phyloP scores from a whole-genome alignment of 768 basidiomycete species.

The Podaxis sp. region DNA sequence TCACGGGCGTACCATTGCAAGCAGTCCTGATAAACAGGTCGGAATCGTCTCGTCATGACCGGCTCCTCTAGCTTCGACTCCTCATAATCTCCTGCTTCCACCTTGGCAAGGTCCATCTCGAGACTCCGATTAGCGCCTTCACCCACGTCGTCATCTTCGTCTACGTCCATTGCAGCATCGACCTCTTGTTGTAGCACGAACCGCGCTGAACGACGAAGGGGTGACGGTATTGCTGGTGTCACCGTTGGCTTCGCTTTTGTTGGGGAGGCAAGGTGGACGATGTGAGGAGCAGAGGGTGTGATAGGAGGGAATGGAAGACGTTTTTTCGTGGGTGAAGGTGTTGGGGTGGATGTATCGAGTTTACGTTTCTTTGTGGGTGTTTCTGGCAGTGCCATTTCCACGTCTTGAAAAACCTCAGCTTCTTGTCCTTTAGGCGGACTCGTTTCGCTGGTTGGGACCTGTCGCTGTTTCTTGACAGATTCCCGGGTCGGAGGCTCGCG shows the following conservation, averaged over 20 bases:
- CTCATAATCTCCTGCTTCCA: background rate
- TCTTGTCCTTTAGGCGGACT: background rate
- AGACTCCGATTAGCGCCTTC: constrained; percentile 1
- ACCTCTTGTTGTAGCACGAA: constrained; percentile 10
- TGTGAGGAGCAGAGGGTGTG: constrained; percentile 6
- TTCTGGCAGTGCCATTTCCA: constrained; percentile 11
- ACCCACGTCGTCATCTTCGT: constrained; percentile 15
- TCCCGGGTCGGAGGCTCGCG: constrained; percentile 17
- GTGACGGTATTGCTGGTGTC: constrained; percentile 16
- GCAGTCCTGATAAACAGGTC: constrained; percentile 18
- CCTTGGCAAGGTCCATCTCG: background rate
- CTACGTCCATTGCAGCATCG: constrained; percentile 5
- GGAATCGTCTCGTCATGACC: constrained; percentile 5
- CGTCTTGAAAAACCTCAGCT: background rate
- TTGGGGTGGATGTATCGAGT: background rate
- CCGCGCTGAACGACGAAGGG: constrained; percentile 15
- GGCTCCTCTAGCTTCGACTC: background rate
- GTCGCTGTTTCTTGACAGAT: constrained; percentile 12
- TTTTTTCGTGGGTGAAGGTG: background rate
- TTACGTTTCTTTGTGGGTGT: constrained; percentile 20
- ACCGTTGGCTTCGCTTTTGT: background rate
- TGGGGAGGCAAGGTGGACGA: background rate
- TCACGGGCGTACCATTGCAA: constrained; percentile 17
- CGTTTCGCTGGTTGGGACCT: background rate
- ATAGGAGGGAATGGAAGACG: constrained; percentile 3